phyloP scores from a whole-genome alignment of 257 asterid species.

The Mentha longifolia region DNA sequence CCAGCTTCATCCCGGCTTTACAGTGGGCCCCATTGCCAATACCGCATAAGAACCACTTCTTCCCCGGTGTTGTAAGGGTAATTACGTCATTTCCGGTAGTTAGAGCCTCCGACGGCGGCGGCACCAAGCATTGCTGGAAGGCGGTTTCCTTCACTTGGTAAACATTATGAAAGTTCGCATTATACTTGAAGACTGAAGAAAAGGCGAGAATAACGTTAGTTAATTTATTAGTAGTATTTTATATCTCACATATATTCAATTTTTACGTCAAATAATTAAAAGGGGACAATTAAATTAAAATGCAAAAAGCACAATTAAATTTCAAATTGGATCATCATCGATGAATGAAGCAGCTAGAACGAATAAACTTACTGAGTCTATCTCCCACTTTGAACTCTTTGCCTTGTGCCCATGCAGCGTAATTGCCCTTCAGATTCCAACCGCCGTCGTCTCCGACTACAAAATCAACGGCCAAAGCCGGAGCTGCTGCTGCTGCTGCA shows the following conservation, averaged over 20 bases:
- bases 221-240: too few species aligned
- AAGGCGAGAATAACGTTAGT: neutral
- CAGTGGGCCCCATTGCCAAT: constrained; percentile 39
- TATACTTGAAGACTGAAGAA: constrained; percentile 35
- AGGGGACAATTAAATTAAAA: too few species aligned
- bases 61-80: constrained; percentile 39
- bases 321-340: too few species aligned
- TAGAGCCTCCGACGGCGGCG: constrained; percentile 31
- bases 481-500: constrained; percentile 28
- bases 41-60: constrained; percentile 50
- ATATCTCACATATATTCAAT: too few species aligned
- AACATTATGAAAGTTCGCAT: constrained; percentile 37
- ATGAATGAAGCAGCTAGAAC: neutral
- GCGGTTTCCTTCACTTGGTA: constrained; percentile 40
- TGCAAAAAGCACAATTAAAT: too few species aligned
- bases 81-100: constrained; percentile 41
- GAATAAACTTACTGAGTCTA: constrained; percentile 34
- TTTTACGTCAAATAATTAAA: too few species aligned
- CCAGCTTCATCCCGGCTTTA: constrained; percentile 44
- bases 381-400: constrained; percentile 52
- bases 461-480: constrained; percentile 41
- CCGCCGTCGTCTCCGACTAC: constrained; percentile 51
- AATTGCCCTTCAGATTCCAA: constrained; percentile 43
- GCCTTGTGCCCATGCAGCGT: constrained; percentile 47
- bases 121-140: constrained; percentile 42